Conservation (phyloP, 1,284 basidiomycete species). For the Rhodotorula sp. region DNA sequence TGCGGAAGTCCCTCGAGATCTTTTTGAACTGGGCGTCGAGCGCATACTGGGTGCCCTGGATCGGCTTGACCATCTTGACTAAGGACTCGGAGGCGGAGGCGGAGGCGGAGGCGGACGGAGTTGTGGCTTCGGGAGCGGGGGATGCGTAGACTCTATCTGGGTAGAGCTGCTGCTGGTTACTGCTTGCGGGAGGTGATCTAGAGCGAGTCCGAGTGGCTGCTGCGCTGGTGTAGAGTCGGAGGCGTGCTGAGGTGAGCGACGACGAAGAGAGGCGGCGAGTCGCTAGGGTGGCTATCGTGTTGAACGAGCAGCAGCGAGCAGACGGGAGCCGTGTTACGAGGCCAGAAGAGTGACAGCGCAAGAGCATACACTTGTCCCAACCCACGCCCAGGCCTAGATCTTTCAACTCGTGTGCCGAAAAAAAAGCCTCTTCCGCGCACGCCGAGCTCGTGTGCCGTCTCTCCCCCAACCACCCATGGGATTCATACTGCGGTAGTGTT, state of each 20-base stretch:
- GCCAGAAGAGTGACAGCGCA: not conserved
- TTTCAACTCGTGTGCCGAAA: too few species aligned
- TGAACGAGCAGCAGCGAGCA: constrained; percentile 8
- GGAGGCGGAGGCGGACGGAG: not conserved
- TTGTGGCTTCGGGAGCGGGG: constrained; percentile 11
- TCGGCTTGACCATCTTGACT: constrained; percentile 14
- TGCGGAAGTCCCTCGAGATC: constrained; percentile 52
- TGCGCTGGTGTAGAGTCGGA: not conserved
- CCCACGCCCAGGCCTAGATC: too few species aligned
- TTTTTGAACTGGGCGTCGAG: constrained; percentile 47
- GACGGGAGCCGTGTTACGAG: not conserved
- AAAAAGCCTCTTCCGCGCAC: too few species aligned
- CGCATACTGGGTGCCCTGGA: constrained; percentile 16
- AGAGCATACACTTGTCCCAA: not conserved
- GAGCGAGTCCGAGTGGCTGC: not conserved
- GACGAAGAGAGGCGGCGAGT: not conserved
- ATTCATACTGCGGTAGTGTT: too few species aligned
- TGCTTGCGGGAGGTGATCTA: not conserved
- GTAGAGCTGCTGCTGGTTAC: not conserved
- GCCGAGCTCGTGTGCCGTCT: too few species aligned
- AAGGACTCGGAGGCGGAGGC: not conserved
- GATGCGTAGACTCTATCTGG: constrained; percentile 2
- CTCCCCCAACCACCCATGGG: too few species aligned
- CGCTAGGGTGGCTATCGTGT: not conserved
- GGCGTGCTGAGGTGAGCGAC: not conserved